Percentiles rank a stretch among this genome's conserved stretches.
Conservation (phyloP, 2,329 filamentous ascomycete genomes). For the Neofusicoccum ribis region DNA sequence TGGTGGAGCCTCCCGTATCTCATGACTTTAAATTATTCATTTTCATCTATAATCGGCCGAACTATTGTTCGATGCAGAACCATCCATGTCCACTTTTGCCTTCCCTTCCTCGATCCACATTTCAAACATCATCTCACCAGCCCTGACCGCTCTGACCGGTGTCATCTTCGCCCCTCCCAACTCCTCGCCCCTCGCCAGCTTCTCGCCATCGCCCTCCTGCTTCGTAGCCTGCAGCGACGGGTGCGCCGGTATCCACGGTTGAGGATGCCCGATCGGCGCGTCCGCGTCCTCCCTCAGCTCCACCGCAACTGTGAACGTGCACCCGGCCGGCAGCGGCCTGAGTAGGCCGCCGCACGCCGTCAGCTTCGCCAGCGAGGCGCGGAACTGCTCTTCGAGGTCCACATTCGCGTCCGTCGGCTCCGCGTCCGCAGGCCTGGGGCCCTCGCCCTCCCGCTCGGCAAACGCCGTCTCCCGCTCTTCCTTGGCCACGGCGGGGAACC, state of each 20-base stretch:
- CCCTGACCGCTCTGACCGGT: conserved; percentile 63
- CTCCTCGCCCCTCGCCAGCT: conserved; percentile 33
- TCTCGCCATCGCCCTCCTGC: conserved; percentile 24
- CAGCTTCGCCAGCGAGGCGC: conserved; percentile 65
- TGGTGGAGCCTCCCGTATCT: background rate
- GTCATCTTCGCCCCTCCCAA: conserved; percentile 57
- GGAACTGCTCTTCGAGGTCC: conserved; percentile 71
- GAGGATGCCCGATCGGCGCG: conserved; percentile 52
- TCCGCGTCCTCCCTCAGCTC: conserved; percentile 65
- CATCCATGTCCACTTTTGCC: conserved; percentile 45
- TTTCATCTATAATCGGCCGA: background rate
- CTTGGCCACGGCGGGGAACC: conserved; percentile 52
- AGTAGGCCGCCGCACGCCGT: conserved; percentile 61
- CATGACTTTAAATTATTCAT: background rate
- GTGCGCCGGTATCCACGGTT: conserved; percentile 33
- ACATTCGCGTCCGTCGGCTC: conserved; percentile 29
- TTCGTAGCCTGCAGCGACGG: background rate
- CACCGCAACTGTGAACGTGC: conserved; percentile 74
- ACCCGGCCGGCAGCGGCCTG: conserved; percentile 59
- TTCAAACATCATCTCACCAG: conserved; percentile 66
- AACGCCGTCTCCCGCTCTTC: conserved; percentile 54
- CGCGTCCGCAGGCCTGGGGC: background rate
- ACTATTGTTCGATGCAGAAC: background rate
- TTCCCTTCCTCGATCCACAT: conserved; percentile 69
- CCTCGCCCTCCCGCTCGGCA: conserved; percentile 22